Evolutionary conservation across 2,329 filamentous ascomycete genomes (phyloP).

Genomic region (Cylindrodendrum hubeiense): DNA sequence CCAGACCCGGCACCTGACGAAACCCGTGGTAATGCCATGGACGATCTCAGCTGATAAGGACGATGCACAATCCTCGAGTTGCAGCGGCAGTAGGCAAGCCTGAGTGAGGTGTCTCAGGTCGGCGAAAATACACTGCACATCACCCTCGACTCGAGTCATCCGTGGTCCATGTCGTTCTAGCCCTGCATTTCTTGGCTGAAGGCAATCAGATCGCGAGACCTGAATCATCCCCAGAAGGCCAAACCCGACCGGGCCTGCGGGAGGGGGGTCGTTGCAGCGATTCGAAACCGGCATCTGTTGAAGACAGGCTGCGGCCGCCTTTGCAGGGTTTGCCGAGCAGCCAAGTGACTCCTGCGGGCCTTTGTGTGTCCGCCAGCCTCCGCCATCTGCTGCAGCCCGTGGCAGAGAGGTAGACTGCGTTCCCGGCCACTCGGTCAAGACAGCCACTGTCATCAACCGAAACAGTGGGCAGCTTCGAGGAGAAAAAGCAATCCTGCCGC

Average conservation of each 20-base stretch:
- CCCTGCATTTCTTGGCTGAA: not conserved
- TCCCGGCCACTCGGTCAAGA: constrained; percentile 1
- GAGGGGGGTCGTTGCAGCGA: constrained; percentile 17
- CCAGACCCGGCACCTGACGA: no score
- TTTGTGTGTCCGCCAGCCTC: not conserved
- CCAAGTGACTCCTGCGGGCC: not conserved
- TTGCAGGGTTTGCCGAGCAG: not conserved
- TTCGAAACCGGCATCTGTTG: constrained; percentile 18
- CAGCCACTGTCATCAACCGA: not conserved
- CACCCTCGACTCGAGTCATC: no score
- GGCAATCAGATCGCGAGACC: not conserved
- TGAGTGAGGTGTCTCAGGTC: no score
- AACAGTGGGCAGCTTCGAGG: not conserved
- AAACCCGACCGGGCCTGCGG: not conserved
- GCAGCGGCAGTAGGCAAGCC: no score
- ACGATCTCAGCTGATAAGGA: no score
- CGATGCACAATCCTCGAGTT: no score
- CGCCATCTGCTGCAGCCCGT: not conserved
- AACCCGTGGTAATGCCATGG: no score
- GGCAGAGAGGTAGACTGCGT: not conserved
- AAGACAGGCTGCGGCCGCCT: constrained; percentile 21
- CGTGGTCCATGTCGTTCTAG: not conserved
- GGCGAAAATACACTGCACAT: no score
- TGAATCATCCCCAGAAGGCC: not conserved
- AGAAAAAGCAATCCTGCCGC: constrained; percentile 2